Evolutionary conservation across 2,329 filamentous ascomycete species (phyloP).

Genomic region (Calonectria leucothoes): DNA sequence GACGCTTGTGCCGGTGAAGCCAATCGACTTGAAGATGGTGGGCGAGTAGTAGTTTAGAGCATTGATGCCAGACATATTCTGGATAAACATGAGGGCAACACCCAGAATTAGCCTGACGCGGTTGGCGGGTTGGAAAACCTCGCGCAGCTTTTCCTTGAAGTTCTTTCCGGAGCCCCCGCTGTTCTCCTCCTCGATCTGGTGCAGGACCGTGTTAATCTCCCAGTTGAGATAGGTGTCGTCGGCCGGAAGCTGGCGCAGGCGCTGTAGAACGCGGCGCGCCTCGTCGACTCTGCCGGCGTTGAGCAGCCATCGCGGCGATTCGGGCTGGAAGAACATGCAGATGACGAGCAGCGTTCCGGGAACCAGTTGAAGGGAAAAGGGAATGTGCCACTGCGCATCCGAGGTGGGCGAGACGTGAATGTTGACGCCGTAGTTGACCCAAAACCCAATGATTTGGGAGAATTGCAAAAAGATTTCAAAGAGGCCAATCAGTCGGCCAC

Average conservation of each 20-base stretch:
- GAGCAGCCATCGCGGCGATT: slow-evolving; percentile 47
- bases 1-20: slow-evolving; percentile 67
- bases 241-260: slow-evolving; percentile 20
- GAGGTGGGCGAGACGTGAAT: slow-evolving; percentile 26
- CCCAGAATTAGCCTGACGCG: slow-evolving; percentile 68
- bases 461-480: slow-evolving; percentile 64
- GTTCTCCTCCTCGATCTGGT: slow-evolving; percentile 23
- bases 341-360: slow-evolving; percentile 38
- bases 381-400: slow-evolving; percentile 54
- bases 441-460: slow-evolving; percentile 61
- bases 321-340: slow-evolving; percentile 46
- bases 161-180: slow-evolving; percentile 5
- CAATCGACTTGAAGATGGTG: slow-evolving; percentile 71
- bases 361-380: slow-evolving; percentile 44
- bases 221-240: slow-evolving; percentile 24
- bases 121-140: slow-evolving; percentile 41
- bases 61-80: slow-evolving; percentile 64
- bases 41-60: slow-evolving; percentile 74
- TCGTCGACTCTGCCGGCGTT: slow-evolving; percentile 8
- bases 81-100: slow-evolving; percentile 53
- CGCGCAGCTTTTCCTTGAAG: slow-evolving; percentile 15
- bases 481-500: slow-evolving; percentile 62
- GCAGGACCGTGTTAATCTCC: slow-evolving; percentile 22
- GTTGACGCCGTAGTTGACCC: slow-evolving; percentile 40
- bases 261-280: slow-evolving; percentile 21